A percentile compares a stretch with the other conserved stretches of the same genome.
These are phyloP conservation scores for Neurospora sp. DNA, from an alignment of 495 filamentous ascomycete species.

Conservation along the genomic window DNA sequence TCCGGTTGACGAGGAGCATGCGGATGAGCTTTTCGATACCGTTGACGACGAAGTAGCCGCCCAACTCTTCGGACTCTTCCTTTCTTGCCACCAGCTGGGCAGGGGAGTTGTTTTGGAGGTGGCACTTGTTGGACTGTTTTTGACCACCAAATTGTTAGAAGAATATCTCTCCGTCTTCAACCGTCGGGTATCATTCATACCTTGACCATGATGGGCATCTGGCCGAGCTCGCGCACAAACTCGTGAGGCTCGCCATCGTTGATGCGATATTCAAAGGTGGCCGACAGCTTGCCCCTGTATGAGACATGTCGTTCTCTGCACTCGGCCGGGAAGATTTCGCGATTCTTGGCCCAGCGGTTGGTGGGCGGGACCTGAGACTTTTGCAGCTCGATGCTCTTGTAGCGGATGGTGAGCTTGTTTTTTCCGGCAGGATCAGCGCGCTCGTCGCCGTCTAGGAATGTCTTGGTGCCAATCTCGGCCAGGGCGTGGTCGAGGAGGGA, in stretches of 20 bases:
- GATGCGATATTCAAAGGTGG: slow-evolving; percentile 67
- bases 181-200: slow-evolving; percentile 23
- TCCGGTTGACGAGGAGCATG: slow-evolving; percentile 73
- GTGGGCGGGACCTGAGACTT: slow-evolving; percentile 60
- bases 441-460: slow-evolving; percentile 68
- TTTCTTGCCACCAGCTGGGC: slow-evolving; percentile 71
- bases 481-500: slow-evolving; percentile 66
- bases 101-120: slow-evolving; percentile 75
- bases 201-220: slow-evolving; percentile 87
- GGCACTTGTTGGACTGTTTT: slow-evolving; percentile 70
- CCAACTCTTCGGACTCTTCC: slow-evolving; percentile 87
- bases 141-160: neutral
- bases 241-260: slow-evolving; percentile 78
- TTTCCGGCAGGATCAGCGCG: slow-evolving; percentile 43
- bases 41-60: slow-evolving; percentile 91
- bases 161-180: too few species aligned
- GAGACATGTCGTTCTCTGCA: slow-evolving; percentile 89
- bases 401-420: slow-evolving; percentile 63
- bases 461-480: slow-evolving; percentile 81
- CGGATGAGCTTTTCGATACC: slow-evolving; percentile 95
- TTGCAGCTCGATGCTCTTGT: slow-evolving; percentile 67
- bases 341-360: slow-evolving; percentile 72
- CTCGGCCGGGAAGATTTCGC: slow-evolving; percentile 84
- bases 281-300: slow-evolving; percentile 78
- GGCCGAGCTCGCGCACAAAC: slow-evolving; percentile 70